Evolutionary conservation across 352 stramenopile genomes (phyloP), one percentile per base, ranked within the genome.

Genomic region (Pythium dissotocum): DNA sequence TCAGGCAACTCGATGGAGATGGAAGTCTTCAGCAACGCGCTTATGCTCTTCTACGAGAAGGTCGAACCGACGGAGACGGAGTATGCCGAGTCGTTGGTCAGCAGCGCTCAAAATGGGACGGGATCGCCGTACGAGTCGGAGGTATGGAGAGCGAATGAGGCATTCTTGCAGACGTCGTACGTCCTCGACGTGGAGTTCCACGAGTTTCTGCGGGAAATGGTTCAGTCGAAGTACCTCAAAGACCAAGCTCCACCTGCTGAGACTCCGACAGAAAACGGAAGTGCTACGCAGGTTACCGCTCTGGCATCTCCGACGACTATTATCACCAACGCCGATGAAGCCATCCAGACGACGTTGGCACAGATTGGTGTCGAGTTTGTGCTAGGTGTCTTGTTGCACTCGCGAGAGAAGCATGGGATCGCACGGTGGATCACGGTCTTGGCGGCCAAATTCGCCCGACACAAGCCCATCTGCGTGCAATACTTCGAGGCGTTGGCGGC

Each of bases 21-120:
- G 82, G 98, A 99, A 75, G 92, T 98, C 14, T 98, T 98, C 75
- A 98, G 96, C 58, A 99, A 99, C 73, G 98, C 97, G 5, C 78
- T 99, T 6, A 99, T 99, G 95, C 81, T 99, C 0, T 99, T 99
- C 71, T 99, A 99, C 69, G 97, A 99, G 68, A 99, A 99, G 77
- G 90, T 99, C 28, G 75, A 84, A 13, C 83, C 78, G 14, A 77
- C 77, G 0, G 72, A 89, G 21, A 79, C 75, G 32, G 68, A 73
- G 26, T 73, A 67, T 38, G 67, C 64, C n/a, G 71, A 67, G 12
- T 59, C 61, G 9, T 48, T 71, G 48, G 13, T 75, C 5, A 56
- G 73, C 24, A 62, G 53, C 33, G 76, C 75, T 24, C 71, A 79
- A 4, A 75, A 77, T 3, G 59, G 66, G 0, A 68, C 53, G 2